Evolutionary conservation across 2,329 filamentous ascomycete species (phyloP), one percentile per base, ranked within the genome.

Genomic region (Epichloe festucae): DNA sequence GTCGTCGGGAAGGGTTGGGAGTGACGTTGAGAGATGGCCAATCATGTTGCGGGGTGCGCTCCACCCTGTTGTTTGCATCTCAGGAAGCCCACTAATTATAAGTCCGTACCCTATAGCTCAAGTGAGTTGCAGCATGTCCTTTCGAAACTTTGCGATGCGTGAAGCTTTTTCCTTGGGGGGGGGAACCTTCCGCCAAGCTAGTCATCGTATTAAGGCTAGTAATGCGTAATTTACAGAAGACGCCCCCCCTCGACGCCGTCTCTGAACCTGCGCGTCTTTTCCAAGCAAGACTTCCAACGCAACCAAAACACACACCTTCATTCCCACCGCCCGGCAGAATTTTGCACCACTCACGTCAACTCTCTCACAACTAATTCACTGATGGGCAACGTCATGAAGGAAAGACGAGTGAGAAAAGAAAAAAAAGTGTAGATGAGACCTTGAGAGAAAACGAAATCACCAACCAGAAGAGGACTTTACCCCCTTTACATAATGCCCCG

Each of bases 401-500:
- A 46, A 49, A 48, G 49, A 42, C 49, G 48, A 50, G 40, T 48
- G 52, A 55, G 58, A 57, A 19, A 6, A 42, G 6, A 15, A 47
- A 17, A 17, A 39, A 19, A 48, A 8, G 15, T 27, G 14, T 12
- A 17, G 14, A 44, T 12, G 4, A 12, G 3, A 44, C 11, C 3
- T 4, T 7, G 14, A 15, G 14, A 31, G 7, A 43, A 44, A 43
- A 44, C 15, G 14, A 38, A 36, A 17, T 14, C 27, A 1, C 21
- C 15, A 5, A 27, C 12, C 4, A n/a, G 17, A 12, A n/a, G 17
- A 12, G 19, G 38, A 21, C 15, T n/a, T 19, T 17, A 10, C 19
- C 11, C 39, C 4, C 21, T n/a, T 7, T 6, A 7, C 46, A 75
- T 19, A 57, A 97, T 97, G 91, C 91, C 91, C 64, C 85, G 87